Conservation (phyloP, 352 stramenopile genomes). For the Globisporangium perplexum region DNA sequence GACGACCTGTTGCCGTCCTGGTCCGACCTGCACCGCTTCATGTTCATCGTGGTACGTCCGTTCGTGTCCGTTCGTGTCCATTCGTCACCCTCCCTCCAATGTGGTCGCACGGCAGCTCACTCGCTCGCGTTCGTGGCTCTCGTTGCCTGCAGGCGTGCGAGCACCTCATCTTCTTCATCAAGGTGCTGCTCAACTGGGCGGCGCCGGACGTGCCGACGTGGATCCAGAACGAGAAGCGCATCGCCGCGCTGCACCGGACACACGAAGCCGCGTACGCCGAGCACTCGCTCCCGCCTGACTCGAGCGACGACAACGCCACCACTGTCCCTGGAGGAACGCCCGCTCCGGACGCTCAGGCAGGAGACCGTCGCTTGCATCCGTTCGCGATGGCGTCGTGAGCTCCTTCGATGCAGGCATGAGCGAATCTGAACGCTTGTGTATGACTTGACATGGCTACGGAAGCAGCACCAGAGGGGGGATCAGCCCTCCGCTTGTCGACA, state of each 20-base stretch:
- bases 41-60: slow-evolving; percentile 57
- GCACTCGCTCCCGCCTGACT: neutral
- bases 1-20: slow-evolving; percentile 40
- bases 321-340: too few relatives aligned
- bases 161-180: slow-evolving; percentile 54
- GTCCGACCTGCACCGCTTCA: slow-evolving; percentile 55
- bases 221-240: slow-evolving; percentile 39
- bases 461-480: too few relatives aligned
- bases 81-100: too few relatives aligned
- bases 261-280: slow-evolving; percentile 1
- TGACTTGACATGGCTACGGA: too few relatives aligned
- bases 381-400: too few relatives aligned
- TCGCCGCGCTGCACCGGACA: slow-evolving; percentile 18
- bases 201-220: slow-evolving; percentile 30
- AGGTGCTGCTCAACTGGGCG: slow-evolving; percentile 51
- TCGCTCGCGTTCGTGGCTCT: too few relatives aligned
- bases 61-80: slow-evolving; percentile 9
- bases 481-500: too few relatives aligned
- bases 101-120: too few relatives aligned
- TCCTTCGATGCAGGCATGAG: too few relatives aligned
- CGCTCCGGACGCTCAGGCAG: too few relatives aligned
- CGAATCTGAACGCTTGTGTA: too few relatives aligned
- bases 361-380: too few relatives aligned
- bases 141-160: slow-evolving; percentile 24
- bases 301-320: neutral